Percentiles rank a stretch among this genome's conserved stretches.
Evolutionary conservation across 306 rosid genomes (phyloP).

Genomic region (Cucumis hystrix): DNA sequence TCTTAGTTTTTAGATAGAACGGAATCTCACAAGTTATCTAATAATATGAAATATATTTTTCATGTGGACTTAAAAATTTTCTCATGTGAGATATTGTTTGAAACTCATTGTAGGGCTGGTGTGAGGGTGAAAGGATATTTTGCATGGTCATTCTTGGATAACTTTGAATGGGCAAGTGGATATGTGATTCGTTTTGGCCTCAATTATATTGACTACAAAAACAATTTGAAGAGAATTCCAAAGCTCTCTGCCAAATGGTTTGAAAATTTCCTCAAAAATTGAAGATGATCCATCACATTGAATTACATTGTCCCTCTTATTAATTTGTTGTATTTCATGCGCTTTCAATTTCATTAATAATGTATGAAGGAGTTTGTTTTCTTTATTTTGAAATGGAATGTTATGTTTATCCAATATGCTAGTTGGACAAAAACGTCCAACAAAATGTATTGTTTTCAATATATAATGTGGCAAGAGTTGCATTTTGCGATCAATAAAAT

Average conservation of each 20-base stretch:
- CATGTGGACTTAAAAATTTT: too few relatives aligned
- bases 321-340: background rate
- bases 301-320: background rate
- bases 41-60: too few relatives aligned
- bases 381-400: too few relatives aligned
- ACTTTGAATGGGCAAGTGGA: constrained; percentile 45
- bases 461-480: background rate
- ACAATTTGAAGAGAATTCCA: constrained; percentile 19
- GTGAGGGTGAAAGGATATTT: constrained; percentile 46
- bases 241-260: constrained; percentile 62
- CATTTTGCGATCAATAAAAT: background rate
- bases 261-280: constrained; percentile 27
- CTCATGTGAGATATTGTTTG: background rate
- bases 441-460: background rate
- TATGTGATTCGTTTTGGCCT: constrained; percentile 34
- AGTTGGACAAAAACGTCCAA: background rate
- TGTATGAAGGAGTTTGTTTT: background rate
- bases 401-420: too few relatives aligned
- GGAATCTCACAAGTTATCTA: too few relatives aligned
- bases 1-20: too few relatives aligned
- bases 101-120: constrained; percentile 17
- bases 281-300: background rate
- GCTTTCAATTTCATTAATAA: background rate
- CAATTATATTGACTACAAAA: constrained; percentile 26
- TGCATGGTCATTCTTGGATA: constrained; percentile 50